A percentile compares a stretch with the other conserved stretches of the same genome.
phyloP scores from a whole-genome alignment of 2,329 filamentous ascomycete species.

The Sclerotinia spermophila region DNA sequence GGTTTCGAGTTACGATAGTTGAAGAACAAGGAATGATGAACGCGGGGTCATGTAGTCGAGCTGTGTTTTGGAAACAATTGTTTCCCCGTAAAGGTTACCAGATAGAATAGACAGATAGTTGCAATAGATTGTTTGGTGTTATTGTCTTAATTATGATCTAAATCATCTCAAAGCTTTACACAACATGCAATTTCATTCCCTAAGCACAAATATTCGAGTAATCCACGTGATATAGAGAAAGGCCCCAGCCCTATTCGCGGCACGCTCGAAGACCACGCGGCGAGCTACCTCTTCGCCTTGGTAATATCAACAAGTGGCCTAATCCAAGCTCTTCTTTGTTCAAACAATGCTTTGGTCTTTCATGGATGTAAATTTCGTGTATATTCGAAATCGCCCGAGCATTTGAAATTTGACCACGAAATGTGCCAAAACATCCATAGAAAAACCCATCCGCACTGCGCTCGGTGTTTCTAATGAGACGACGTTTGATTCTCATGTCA shows the following conservation, averaged over 20 bases:
- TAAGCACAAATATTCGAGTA: not conserved
- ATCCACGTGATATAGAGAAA: not conserved
- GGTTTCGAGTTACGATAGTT: not conserved
- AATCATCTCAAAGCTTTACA: not conserved
- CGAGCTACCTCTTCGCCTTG: not conserved
- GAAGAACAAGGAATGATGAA: not conserved
- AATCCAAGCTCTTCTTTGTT: not conserved
- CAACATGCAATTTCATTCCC: not conserved
- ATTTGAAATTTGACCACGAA: not conserved
- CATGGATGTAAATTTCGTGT: too few species aligned
- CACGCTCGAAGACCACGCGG: not conserved
- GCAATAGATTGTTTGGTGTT: not conserved
- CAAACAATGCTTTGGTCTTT: not conserved
- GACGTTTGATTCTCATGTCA: not conserved
- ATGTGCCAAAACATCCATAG: not conserved
- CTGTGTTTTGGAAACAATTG: not conserved
- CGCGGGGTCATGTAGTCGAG: not conserved
- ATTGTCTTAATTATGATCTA: not conserved
- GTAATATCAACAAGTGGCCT: not conserved
- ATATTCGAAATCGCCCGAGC: not conserved
- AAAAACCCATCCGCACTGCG: not conserved
- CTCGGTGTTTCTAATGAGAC: slow-evolving; percentile 2
- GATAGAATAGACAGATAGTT: not conserved
- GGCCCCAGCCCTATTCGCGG: not conserved
- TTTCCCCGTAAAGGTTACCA: not conserved